Conservation (phyloP, 352 stramenopile genomes). For the Phytophthora palmivora region DNA sequence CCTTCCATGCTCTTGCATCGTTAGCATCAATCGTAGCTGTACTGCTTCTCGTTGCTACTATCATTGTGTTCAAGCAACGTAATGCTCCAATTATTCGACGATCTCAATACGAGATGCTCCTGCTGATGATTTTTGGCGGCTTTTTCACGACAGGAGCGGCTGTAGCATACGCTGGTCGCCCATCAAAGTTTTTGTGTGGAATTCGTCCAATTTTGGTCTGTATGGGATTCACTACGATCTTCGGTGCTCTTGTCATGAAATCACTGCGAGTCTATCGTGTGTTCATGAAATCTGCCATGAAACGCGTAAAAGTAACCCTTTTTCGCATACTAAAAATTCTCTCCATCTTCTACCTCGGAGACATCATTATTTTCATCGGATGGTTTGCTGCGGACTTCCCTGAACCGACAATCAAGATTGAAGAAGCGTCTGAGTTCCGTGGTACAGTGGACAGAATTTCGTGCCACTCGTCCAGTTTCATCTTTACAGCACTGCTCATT, state of each 20-base stretch:
- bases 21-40: constrained; percentile 23
- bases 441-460: constrained; percentile 35
- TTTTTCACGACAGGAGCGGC: constrained; percentile 42
- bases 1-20: constrained; percentile 14
- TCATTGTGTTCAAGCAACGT: constrained; percentile 41
- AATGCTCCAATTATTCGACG: constrained; percentile 50
- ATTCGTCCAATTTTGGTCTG: constrained; percentile 42
- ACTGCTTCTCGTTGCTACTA: constrained; percentile 17
- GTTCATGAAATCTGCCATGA: constrained; percentile 53
- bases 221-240: constrained; percentile 51
- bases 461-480: constrained; percentile 51
- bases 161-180: constrained; percentile 41
- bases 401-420: constrained; percentile 20
- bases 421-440: constrained; percentile 32
- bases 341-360: constrained; percentile 36
- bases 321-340: constrained; percentile 52
- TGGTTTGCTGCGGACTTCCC: constrained; percentile 52
- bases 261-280: constrained; percentile 64
- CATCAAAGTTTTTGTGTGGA: constrained; percentile 34
- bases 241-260: constrained; percentile 54
- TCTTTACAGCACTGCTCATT: constrained; percentile 56
- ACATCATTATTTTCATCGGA: constrained; percentile 44
- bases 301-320: constrained; percentile 43
- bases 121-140: constrained; percentile 48
- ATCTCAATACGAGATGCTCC: constrained; percentile 54